Evolutionary conservation across 768 basidiomycete species (phyloP).

Genomic region (Serendipita sp.): DNA sequence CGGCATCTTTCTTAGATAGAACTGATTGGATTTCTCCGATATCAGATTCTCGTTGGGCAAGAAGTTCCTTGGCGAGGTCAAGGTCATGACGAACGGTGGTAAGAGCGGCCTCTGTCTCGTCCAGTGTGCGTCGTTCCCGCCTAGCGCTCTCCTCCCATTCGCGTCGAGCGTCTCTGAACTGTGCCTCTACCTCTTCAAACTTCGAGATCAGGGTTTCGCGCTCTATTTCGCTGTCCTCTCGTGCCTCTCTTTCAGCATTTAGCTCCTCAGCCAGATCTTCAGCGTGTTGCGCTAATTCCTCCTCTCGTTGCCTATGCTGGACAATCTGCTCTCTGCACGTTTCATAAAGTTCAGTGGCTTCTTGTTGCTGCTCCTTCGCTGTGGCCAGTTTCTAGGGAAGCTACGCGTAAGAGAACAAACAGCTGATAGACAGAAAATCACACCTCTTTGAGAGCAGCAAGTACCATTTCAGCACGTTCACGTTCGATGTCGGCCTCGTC

Average conservation of each 20-base stretch:
- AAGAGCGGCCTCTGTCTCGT: conserved; percentile 54
- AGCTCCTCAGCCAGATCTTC: conserved; percentile 52
- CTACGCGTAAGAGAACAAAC: too few relatives aligned
- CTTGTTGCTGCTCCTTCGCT: conserved; percentile 50
- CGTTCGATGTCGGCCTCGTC: conserved; percentile 52
- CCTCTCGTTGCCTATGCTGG: conserved; percentile 54
- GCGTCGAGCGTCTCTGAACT: conserved; percentile 28
- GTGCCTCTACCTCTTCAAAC: conserved; percentile 13
- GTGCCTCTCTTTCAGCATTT: conserved; percentile 39
- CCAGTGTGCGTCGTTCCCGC: conserved; percentile 44
- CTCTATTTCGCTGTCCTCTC: conserved; percentile 38
- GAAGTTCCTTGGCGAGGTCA: conserved; percentile 41
- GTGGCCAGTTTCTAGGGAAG: conserved; percentile 44
- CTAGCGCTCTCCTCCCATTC: conserved; percentile 48
- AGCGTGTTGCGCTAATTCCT: conserved; percentile 59
- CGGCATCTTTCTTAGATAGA: conserved; percentile 54
- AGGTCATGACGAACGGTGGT: conserved; percentile 48
- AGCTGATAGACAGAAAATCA: conserved; percentile 11
- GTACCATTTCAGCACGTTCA: conserved; percentile 49
- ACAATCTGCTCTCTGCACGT: conserved; percentile 36
- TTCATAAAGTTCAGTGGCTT: conserved; percentile 46
- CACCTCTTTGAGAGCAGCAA: conserved; percentile 69
- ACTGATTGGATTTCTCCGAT: conserved; percentile 55
- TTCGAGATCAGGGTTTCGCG: conserved; percentile 25
- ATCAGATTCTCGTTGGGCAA: conserved; percentile 62